Conservation (phyloP, 164 flowering plant genomes). For the Sedum album region DNA sequence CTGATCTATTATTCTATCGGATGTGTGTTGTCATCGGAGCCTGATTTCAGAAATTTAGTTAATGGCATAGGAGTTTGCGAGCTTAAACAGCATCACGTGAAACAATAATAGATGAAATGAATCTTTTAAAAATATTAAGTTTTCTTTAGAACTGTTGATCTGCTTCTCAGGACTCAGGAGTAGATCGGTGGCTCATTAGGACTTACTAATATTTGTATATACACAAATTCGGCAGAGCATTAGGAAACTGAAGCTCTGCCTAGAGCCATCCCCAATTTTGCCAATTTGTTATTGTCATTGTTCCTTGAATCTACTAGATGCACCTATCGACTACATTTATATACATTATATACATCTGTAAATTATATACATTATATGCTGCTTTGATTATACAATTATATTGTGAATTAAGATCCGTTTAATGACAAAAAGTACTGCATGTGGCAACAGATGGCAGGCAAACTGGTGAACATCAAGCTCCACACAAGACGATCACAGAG, state of each 20-base stretch:
- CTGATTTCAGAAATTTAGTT: neutral
- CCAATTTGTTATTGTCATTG: neutral
- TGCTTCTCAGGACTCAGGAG: too few relatives aligned
- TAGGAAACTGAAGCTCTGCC: neutral
- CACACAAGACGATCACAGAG: conserved; percentile 82
- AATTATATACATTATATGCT: too few relatives aligned
- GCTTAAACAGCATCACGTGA: neutral
- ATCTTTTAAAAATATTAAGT: neutral
- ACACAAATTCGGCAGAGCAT: neutral
- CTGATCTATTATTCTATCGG: neutral
- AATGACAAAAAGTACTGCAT: neutral
- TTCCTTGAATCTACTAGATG: neutral
- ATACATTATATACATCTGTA: too few relatives aligned
- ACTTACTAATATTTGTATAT: neutral
- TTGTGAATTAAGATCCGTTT: neutral
- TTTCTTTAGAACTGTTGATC: neutral
- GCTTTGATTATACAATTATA: neutral
- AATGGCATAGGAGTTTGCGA: neutral
- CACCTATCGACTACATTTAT: neutral
- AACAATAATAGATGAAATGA: too few relatives aligned
- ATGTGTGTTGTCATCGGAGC: neutral
- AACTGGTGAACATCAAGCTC: conserved; percentile 74
- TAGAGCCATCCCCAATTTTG: neutral
- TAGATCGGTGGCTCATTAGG: too few relatives aligned
- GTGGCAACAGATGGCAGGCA: conserved; percentile 71